Evolutionary conservation across 129 eudicot species (phyloP), one percentile per base, ranked within the genome.

Genomic region (Heracleum sosnowskyi): DNA sequence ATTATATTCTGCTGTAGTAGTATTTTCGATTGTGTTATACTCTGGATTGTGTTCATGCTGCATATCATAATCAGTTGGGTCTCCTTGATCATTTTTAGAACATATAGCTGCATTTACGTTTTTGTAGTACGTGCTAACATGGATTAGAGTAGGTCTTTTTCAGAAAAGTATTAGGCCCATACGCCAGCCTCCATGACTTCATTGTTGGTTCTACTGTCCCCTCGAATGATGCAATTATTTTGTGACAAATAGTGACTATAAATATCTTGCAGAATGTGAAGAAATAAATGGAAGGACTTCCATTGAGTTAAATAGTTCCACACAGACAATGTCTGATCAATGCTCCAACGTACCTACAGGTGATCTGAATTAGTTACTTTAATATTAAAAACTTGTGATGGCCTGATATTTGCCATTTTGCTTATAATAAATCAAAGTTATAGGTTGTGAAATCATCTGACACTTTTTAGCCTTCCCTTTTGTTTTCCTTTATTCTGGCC

Each of bases 331-430:
- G 41, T 68, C 81, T 79, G 86, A 84, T 74, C 90, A 79, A 79
- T 79, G 78, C 41, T 75, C 85, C 73, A 83, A 80, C 5, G 45
- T 86, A 81, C 88, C 79, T 34, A 53, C 88, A 84, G 93, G 90
- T 84, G 71, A 44, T 73, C 63, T 42, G 2, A 46, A 35, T 79
- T 78, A 41, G 15, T 26, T 18, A 72, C 7, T 72, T 5, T n/a
- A 33, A 57, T 24, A 40, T 2, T 10, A 39, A 39, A 45, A 24
- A n/a, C 60, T 73, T 44, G 36, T 62, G 7, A 24, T 74, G 74
- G 35, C 36, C 46, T 74, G 73, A 26, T 36, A 33, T 79, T 79
- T 72, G 28, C 47, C 55, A 16, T 9, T 26, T n/a, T 55, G 17
- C 22, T 40, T 57, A 10, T 26, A 51, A 26, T 18, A 40, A 55